Base-by-base conservation (phyloP, 1,284 basidiomycete genomes). In the Singerocomus inundabilis region DNA sequence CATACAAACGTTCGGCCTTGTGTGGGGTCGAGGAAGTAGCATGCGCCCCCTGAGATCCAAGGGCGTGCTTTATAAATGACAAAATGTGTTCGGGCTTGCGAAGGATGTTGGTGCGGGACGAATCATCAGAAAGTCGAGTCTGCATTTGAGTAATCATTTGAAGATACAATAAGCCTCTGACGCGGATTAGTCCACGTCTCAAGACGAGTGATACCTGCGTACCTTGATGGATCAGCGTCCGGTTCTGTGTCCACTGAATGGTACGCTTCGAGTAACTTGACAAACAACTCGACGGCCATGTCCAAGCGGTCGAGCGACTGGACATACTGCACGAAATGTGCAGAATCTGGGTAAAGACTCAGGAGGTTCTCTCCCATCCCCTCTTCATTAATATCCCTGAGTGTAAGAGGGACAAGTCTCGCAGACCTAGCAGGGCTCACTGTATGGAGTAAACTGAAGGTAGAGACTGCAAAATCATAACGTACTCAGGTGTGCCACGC, bases 131-230 rank as follows among this genome's bases (percentile, higher is more conserved):
- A 4, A 91, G 68, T 38, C 81, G 77, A 3, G 79, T 75, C 60
- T 93, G 89, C 74, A 94, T 86, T 59, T 87, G 81, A 55, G 92
- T 73, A 24, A 91, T 81, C 30, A 94, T 72, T 60, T 92, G 88
- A 18, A 94, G 75, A 57, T 84, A 83, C 4, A 88, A 72, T 25
- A 95, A 62, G 1, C 75, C 71, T 48, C 78, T 76, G 38, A 24
- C 10, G 2, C 30, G 47, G n/a, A 42, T 46, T 30, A 39, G 41
- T 15, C 29, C 2, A 39, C 39, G 32, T 31, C 34, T 31, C 13
- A 7, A n/a, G 18, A 16, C 5, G 4, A 15, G 16, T 28, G 28
- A 39, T 15, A 32, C 26, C 28, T 28, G 58, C 70, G 55, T 43
- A 87, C 85, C 73, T 74, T 38, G 80, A 69, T 2, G 85, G 80